Percentiles rank a stretch among this genome's conserved stretches.
These are phyloP conservation scores for sunflower (Helianthus annuus) DNA, from an alignment of 129 eudicot genomes.

Conservation along the genomic window DNA sequence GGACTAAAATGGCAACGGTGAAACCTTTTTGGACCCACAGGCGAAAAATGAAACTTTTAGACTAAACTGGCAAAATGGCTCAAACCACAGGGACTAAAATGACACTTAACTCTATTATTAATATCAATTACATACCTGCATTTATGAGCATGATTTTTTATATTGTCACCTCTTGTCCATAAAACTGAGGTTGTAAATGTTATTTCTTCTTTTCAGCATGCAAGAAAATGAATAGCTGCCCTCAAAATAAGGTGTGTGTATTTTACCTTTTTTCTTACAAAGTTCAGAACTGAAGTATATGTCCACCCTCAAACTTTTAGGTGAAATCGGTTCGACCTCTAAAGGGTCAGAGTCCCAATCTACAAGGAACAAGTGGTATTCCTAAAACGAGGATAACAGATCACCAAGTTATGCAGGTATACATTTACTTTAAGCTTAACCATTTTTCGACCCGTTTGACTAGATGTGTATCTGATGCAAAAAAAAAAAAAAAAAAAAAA, in stretches of 20 bases:
- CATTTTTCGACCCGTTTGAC: not conserved
- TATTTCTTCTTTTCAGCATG: slow-evolving; percentile 44
- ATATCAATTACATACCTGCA: not conserved
- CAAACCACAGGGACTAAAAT: too few species aligned
- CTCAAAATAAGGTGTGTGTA: slow-evolving; percentile 46
- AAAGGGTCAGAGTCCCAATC: slow-evolving; percentile 26
- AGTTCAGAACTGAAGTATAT: not conserved
- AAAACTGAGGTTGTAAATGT: slow-evolving; percentile 14
- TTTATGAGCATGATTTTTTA: slow-evolving; percentile 1
- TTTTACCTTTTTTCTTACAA: slow-evolving; percentile 9
- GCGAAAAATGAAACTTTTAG: too few species aligned
- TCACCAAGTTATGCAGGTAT: slow-evolving; percentile 32
- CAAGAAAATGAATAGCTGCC: slow-evolving; percentile 33
- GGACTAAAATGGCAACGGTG: too few species aligned
- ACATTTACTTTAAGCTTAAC: slow-evolving; percentile 6
- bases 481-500: slow-evolving; percentile 5
- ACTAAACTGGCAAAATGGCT: too few species aligned
- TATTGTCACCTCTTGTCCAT: slow-evolving; percentile 13
- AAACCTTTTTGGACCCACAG: too few species aligned
- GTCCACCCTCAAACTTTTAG: slow-evolving; percentile 31
- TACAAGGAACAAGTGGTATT: slow-evolving; percentile 32
- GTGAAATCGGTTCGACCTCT: slow-evolving; percentile 31
- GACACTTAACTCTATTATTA: not conserved
- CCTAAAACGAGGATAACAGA: slow-evolving; percentile 15
- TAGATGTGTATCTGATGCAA: slow-evolving; percentile 4